phyloP scores from a whole-genome alignment of 768 basidiomycete genomes.

The Omphalotus guepiniiformis region DNA sequence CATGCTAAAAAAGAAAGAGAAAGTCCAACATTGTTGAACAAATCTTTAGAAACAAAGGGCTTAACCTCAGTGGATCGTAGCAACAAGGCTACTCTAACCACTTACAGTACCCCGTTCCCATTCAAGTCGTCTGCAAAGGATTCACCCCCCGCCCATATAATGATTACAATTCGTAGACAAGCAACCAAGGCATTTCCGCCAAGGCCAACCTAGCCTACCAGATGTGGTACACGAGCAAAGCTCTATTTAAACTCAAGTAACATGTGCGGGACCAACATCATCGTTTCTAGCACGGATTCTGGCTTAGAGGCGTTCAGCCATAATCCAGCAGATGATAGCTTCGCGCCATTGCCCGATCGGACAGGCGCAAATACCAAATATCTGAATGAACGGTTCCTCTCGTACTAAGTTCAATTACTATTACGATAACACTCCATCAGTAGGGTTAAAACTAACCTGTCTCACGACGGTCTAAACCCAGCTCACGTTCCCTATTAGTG shows the following conservation, averaged over 20 bases:
- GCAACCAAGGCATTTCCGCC: constrained; percentile 51
- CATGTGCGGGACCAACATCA: constrained; percentile 65
- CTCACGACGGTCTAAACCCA: constrained; percentile 82
- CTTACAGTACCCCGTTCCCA: constrained; percentile 73
- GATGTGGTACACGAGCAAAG: constrained; percentile 69
- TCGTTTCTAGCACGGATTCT: constrained; percentile 77
- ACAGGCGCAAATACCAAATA: constrained; percentile 80
- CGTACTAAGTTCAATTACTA: constrained; percentile 79
- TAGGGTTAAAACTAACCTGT: constrained; percentile 87
- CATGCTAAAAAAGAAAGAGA: constrained; percentile 30
- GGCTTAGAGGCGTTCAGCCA: constrained; percentile 83
- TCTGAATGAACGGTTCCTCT: constrained; percentile 82
- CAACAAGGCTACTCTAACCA: constrained; percentile 76
- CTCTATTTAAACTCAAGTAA: constrained; percentile 63
- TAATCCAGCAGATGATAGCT: constrained; percentile 83
- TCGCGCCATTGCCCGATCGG: constrained; percentile 74
- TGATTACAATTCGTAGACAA: constrained; percentile 56
- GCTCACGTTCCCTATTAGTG: constrained; percentile 76
- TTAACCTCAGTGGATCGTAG: constrained; percentile 77
- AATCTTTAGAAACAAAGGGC: constrained; percentile 69
- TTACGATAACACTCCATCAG: constrained; percentile 66
- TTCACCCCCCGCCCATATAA: constrained; percentile 68
- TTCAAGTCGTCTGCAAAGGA: constrained; percentile 79
- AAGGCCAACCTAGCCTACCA: constrained; percentile 42
- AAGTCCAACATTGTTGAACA: constrained; percentile 51